A percentile compares a stretch with the other conserved stretches of the same genome.
Conservation (phyloP, 148 eudicot species). For the Rhododendron ovatum region DNA sequence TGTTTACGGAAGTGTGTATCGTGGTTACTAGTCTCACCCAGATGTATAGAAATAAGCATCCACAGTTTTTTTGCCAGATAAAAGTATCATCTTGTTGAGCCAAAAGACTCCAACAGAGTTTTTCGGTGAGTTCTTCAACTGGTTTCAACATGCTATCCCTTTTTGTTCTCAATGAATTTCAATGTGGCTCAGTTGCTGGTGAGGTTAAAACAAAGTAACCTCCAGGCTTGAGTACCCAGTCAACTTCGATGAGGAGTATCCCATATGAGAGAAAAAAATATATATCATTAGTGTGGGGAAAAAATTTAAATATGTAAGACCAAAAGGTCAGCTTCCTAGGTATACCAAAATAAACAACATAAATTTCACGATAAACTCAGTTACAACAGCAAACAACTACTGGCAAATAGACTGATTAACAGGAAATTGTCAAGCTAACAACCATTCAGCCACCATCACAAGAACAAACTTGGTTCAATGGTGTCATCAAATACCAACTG, state of each 20-base stretch:
- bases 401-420: neutral
- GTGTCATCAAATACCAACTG: neutral
- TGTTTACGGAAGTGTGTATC: neutral
- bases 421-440: neutral
- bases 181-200: slow-evolving; percentile 46
- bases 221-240: slow-evolving; percentile 89
- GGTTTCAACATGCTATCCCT: slow-evolving; percentile 57
- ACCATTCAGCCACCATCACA: neutral
- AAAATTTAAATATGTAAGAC: slow-evolving; percentile 3
- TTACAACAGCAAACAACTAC: neutral
- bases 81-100: slow-evolving; percentile 90
- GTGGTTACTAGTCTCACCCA: slow-evolving; percentile 43
- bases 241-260: slow-evolving; percentile 75
- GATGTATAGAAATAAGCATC: slow-evolving; percentile 62
- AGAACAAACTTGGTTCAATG: neutral
- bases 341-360: neutral
- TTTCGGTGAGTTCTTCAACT: slow-evolving; percentile 60
- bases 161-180: slow-evolving; percentile 47
- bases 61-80: slow-evolving; percentile 83
- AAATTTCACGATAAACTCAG: neutral
- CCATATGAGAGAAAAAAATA: slow-evolving; percentile 67
- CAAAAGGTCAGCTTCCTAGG: neutral
- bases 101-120: slow-evolving; percentile 76
- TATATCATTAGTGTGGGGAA: slow-evolving; percentile 9
- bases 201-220: slow-evolving; percentile 90